Percentiles rank a stretch among this genome's conserved stretches.
These are phyloP conservation scores for Mycena crocata DNA, from an alignment of 768 basidiomycete genomes.

Conservation along the genomic window DNA sequence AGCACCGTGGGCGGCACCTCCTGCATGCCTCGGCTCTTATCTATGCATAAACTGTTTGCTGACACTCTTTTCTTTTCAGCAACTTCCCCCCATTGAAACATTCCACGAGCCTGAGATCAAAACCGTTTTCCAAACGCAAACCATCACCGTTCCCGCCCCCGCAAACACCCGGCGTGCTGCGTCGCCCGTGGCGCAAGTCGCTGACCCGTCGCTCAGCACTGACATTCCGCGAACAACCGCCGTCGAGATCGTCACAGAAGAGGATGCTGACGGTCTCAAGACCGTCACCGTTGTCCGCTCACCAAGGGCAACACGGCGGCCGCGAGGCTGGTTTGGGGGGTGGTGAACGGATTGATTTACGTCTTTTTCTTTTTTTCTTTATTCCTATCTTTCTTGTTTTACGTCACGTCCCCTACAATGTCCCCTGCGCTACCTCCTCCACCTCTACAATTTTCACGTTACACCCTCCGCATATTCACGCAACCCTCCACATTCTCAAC, in stretches of 20 bases:
- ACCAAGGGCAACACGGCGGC: slow-evolving; percentile 58
- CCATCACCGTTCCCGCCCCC: slow-evolving; percentile 78
- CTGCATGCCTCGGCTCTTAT: slow-evolving; percentile 16
- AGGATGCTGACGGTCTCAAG: slow-evolving; percentile 55
- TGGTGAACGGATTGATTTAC: slow-evolving; percentile 61
- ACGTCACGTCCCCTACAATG: background rate
- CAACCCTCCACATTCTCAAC: no score
- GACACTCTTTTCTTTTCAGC: slow-evolving; percentile 21
- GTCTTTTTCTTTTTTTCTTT: slow-evolving; percentile 46
- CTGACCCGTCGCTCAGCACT: slow-evolving; percentile 65
- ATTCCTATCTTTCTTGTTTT: slow-evolving; percentile 48
- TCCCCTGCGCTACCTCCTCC: slow-evolving; percentile 27
- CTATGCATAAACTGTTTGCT: slow-evolving; percentile 25
- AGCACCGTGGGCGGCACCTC: slow-evolving; percentile 25
- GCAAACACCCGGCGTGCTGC: slow-evolving; percentile 83
- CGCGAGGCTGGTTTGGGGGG: slow-evolving; percentile 69
- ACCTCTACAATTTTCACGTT: no score
- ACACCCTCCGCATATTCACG: no score
- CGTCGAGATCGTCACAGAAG: slow-evolving; percentile 75
- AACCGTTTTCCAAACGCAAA: slow-evolving; percentile 73
- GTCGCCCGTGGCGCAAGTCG: slow-evolving; percentile 75
- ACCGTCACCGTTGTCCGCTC: slow-evolving; percentile 56
- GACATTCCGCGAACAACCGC: slow-evolving; percentile 81
- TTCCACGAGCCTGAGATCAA: slow-evolving; percentile 70
- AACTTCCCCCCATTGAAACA: slow-evolving; percentile 32